phyloP scores from a whole-genome alignment of 192 early-diverging fungal species.

The Backusella liffmaniae region DNA sequence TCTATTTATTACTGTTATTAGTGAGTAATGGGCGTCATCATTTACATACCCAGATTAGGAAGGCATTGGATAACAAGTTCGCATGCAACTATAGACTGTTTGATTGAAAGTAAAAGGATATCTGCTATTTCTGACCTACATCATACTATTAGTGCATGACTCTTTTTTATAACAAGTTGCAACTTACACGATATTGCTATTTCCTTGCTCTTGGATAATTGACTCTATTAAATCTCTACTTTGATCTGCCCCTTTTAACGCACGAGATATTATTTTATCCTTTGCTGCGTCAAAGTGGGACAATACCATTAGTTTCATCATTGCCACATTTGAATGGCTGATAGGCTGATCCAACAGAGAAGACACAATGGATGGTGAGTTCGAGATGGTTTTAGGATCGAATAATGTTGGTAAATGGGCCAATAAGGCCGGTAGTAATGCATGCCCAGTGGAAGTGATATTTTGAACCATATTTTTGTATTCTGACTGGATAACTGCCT shows the following conservation, averaged over 20 bases:
- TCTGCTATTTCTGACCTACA: background rate
- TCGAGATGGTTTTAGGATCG: background rate
- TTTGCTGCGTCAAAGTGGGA: background rate
- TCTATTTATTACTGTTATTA: background rate
- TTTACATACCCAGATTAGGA: background rate
- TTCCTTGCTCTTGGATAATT: background rate
- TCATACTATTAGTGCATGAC: background rate
- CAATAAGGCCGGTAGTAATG: background rate
- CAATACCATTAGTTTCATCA: background rate
- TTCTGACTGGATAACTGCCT: background rate
- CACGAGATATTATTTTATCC: background rate
- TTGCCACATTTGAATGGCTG: background rate
- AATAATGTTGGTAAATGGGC: background rate
- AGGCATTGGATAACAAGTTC: background rate
- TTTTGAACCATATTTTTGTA: background rate
- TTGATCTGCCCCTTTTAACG: background rate
- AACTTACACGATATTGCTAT: background rate
- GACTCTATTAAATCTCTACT: background rate
- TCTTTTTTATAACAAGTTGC: background rate
- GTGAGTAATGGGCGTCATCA: background rate
- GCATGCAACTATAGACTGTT: background rate
- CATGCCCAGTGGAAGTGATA: background rate
- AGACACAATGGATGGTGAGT: background rate
- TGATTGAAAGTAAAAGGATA: background rate
- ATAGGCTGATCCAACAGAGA: background rate